Evolutionary conservation across 495 filamentous ascomycete species (phyloP).

Genomic region (Podospora comata): DNA sequence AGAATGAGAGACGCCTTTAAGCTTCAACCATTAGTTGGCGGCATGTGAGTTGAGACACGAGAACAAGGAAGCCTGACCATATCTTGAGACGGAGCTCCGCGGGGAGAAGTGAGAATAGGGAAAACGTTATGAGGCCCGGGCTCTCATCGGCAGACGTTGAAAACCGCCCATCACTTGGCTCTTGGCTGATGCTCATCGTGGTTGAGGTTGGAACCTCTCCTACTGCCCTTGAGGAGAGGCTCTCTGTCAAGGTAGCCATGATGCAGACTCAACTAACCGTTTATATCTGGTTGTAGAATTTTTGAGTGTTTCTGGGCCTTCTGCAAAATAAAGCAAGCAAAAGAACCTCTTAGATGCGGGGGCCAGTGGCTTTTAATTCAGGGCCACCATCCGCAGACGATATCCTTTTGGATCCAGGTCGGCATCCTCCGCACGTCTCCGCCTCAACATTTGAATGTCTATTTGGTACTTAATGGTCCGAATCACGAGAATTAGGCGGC

Average conservation of each 20-base stretch:
- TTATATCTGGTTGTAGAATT: not conserved
- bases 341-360: not conserved
- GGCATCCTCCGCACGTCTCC: not conserved
- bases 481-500: not conserved
- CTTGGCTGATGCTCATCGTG: too few relatives aligned
- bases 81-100: slow-evolving; percentile 39
- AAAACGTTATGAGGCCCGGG: slow-evolving; percentile 20
- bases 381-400: not conserved
- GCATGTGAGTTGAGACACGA: not conserved
- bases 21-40: not conserved
- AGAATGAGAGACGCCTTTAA: slow-evolving; percentile 27
- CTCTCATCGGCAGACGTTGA: not conserved
- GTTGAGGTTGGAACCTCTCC: too few relatives aligned
- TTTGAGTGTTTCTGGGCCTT: too few relatives aligned
- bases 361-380: not conserved
- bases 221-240: too few relatives aligned
- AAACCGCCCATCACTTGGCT: too few relatives aligned
- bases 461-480: not conserved
- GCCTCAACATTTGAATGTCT: not conserved
- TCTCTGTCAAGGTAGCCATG: not conserved
- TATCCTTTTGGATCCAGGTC: not conserved
- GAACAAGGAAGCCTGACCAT: slow-evolving; percentile 19
- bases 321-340: not conserved
- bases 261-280: not conserved
- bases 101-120: slow-evolving; percentile 34